Conservation (phyloP, 768 basidiomycete species). For the Boletales sp. region DNA sequence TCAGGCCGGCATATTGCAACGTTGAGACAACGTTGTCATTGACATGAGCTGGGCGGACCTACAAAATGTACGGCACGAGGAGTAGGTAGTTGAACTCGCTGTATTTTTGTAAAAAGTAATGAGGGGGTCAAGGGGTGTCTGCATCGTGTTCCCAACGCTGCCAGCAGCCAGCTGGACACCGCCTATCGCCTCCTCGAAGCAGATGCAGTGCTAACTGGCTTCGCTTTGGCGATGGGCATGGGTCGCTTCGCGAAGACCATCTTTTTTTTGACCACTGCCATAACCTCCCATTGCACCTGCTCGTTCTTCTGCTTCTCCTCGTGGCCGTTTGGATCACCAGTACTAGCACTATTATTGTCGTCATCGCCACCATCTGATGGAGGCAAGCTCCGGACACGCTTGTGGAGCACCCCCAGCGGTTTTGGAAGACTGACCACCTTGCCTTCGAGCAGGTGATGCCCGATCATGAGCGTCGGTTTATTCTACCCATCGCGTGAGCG, state of each 20-base stretch:
- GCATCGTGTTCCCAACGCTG: constrained; percentile 18
- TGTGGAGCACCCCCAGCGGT: constrained; percentile 74
- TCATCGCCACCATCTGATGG: not conserved
- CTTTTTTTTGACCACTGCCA: constrained; percentile 75
- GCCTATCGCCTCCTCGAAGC: constrained; percentile 11
- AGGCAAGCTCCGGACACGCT: constrained; percentile 11
- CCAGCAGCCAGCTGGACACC: constrained; percentile 1
- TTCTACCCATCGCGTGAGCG: constrained; percentile 40
- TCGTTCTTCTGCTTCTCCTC: not conserved
- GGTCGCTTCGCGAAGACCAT: constrained; percentile 82
- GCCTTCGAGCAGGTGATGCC: constrained; percentile 89
- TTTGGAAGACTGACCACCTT: constrained; percentile 72
- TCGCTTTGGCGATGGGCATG: constrained; percentile 55
- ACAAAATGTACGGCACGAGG: constrained; percentile 6
- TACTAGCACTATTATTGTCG: not conserved
- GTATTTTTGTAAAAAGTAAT: no score
- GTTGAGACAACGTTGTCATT: constrained; percentile 30
- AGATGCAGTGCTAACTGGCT: constrained; percentile 22
- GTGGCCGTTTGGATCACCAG: no score
- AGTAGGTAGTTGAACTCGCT: no score
- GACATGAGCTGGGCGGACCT: constrained; percentile 19
- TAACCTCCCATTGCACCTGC: constrained; percentile 51
- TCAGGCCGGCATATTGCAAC: constrained; percentile 20
- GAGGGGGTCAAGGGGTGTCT: constrained; percentile 19
- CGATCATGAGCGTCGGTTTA: constrained; percentile 76